Evolutionary conservation across 805 yeast genomes (phyloP).

Genomic region (Zygotorulaspora florentina): DNA sequence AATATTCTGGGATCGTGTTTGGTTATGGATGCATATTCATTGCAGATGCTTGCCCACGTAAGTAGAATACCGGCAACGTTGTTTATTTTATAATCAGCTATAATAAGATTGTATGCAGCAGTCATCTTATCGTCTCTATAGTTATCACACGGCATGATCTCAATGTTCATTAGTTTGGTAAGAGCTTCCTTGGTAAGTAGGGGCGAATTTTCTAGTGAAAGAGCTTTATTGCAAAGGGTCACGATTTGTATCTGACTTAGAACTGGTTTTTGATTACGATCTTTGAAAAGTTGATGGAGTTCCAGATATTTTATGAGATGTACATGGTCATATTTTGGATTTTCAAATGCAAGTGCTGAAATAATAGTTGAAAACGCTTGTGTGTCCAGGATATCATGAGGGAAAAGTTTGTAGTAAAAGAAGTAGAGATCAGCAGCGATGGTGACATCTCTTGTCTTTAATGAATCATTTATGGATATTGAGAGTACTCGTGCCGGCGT

Average conservation of each 20-base stretch:
- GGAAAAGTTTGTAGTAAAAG: constrained; percentile 14
- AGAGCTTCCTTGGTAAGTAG: constrained; percentile 17
- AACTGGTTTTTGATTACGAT: background rate
- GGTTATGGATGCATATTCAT: constrained; percentile 13
- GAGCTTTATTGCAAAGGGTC: constrained; percentile 22
- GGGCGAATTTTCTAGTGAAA: constrained; percentile 14
- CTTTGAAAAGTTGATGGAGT: constrained; percentile 12
- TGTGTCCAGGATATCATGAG: constrained; percentile 6
- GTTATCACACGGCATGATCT: background rate
- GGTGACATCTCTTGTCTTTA: constrained; percentile 16
- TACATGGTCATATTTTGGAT: constrained; percentile 22
- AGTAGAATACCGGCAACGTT: constrained; percentile 27
- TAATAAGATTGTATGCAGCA: constrained; percentile 23
- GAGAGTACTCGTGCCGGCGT: constrained; percentile 8
- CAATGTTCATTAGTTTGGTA: constrained; percentile 14
- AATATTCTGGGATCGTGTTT: constrained; percentile 28
- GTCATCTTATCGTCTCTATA: constrained; percentile 13
- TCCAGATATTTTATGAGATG: constrained; percentile 17
- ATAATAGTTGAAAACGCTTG: constrained; percentile 12
- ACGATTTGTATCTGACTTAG: constrained; percentile 17
- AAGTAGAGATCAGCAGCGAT: constrained; percentile 25
- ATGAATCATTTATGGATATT: constrained; percentile 19
- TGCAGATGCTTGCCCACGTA: constrained; percentile 24
- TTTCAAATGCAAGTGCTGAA: constrained; percentile 19
- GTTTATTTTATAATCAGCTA: constrained; percentile 17